A percentile compares a stretch with the other conserved stretches of the same genome.
These are phyloP conservation scores for Dorcoceras hygrometricum DNA, from an alignment of 257 asterid genomes.

Conservation along the genomic window DNA sequence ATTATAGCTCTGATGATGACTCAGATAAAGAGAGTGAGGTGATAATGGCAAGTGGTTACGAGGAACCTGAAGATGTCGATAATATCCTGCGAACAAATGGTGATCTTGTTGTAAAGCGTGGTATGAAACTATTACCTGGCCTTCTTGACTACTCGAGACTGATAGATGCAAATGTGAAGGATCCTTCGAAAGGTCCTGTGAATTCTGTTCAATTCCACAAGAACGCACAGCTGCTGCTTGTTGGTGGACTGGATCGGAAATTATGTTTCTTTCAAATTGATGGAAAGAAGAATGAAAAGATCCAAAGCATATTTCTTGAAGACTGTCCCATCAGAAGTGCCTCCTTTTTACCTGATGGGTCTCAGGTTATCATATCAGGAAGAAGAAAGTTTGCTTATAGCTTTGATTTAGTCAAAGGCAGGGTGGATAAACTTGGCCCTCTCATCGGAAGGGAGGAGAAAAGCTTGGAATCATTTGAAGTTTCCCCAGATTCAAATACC, in stretches of 20 bases:
- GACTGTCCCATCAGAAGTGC: slow-evolving; percentile 84
- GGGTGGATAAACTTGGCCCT: slow-evolving; percentile 72
- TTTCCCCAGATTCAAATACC: slow-evolving; percentile 83
- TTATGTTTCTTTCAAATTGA: slow-evolving; percentile 83
- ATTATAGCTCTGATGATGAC: slow-evolving; percentile 62
- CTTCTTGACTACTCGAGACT: slow-evolving; percentile 72
- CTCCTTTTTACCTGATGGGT: slow-evolving; percentile 84
- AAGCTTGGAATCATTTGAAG: slow-evolving; percentile 86
- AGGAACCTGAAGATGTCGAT: slow-evolving; percentile 31
- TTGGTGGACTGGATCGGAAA: slow-evolving; percentile 76
- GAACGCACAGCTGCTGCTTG: slow-evolving; percentile 80
- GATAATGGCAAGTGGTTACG: slow-evolving; percentile 39
- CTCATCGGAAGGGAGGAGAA: slow-evolving; percentile 89
- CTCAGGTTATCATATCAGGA: slow-evolving; percentile 73
- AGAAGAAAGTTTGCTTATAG: slow-evolving; percentile 84
- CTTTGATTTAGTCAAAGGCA: slow-evolving; percentile 73
- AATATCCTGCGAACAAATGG: slow-evolving; percentile 63
- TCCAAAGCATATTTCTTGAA: slow-evolving; percentile 79
- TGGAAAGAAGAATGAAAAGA: slow-evolving; percentile 72
- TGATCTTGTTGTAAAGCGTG: slow-evolving; percentile 59
- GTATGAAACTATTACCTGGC: slow-evolving; percentile 61
- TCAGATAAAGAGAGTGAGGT: slow-evolving; percentile 44
- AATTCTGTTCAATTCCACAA: slow-evolving; percentile 89
- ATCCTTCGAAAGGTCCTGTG: slow-evolving; percentile 55
- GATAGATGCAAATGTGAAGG: slow-evolving; percentile 70